These are phyloP conservation scores for Aspergillus terreus DNA, from an alignment of 2,329 filamentous ascomycete genomes.

Conservation along the genomic window DNA sequence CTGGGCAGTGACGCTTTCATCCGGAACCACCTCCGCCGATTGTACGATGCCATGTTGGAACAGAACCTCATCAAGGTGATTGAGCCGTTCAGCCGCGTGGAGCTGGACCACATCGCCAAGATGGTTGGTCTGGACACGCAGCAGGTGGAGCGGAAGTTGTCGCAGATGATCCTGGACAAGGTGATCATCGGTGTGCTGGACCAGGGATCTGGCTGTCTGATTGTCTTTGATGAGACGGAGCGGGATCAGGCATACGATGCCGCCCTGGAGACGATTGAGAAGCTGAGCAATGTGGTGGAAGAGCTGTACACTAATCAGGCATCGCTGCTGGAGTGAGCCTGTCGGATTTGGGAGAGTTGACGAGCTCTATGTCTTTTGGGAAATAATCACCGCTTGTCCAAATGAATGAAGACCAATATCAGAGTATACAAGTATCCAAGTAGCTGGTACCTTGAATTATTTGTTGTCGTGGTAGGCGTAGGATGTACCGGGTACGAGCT, in stretches of 20 bases:
- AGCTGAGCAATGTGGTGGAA: constrained; percentile 95
- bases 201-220: constrained; percentile 94
- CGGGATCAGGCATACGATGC: constrained; percentile 92
- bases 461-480: neutral
- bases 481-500: neutral
- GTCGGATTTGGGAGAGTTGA: neutral
- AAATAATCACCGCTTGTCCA: constrained; percentile 22
- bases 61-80: constrained; percentile 99
- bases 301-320: constrained; percentile 97
- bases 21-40: constrained; percentile 87
- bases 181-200: constrained; percentile 97
- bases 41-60: constrained; percentile 98
- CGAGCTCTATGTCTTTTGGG: constrained; percentile 9
- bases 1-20: constrained; percentile 94
- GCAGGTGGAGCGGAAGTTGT: constrained; percentile 96
- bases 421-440: neutral
- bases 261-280: constrained; percentile 90
- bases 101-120: constrained; percentile 94
- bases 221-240: constrained; percentile 93
- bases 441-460: neutral
- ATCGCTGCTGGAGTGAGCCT: constrained; percentile 74
- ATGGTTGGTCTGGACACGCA: constrained; percentile 95
- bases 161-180: constrained; percentile 99
- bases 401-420: constrained; percentile 8
- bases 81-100: constrained; percentile 94